Base-by-base conservation (phyloP, 768 basidiomycete species). In the Pleurotus pulmonarius region DNA sequence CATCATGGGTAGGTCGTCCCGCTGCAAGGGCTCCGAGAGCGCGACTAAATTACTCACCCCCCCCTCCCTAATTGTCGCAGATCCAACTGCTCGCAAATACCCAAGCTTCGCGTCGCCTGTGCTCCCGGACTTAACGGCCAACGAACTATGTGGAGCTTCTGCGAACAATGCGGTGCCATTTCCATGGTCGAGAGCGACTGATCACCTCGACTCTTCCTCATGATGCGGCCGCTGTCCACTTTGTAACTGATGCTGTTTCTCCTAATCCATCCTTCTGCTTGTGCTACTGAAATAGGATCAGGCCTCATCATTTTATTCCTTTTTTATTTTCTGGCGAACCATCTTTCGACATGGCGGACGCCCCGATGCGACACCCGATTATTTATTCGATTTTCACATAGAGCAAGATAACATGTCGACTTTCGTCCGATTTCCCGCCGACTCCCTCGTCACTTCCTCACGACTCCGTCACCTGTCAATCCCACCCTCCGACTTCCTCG, bases 91-190 rank as follows among this genome's bases (percentile, higher is more conserved):
- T 83, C 83, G 22, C 88, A 90, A 70, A 90, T 92, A 58, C 90
- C 90, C 13, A 91, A 91, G 69, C 80, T 92, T 61, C 85, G 88
- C 60, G 77, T 92, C 57, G 88, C 90, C 34, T 91, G 90, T 63
- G 83, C 88, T 34, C 70, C 88, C 16, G 83, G 87, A 54, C 70
- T 77, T 58, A 83, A 83, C 60, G 90, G 90, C 59, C 82, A 81
- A 67, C 77, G 86, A 59, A 85, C 88, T 15, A 91, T 92, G 88
- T 92, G 90, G 90, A 86, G 85, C 64, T 86, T 88, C 68, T 92
- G 90, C 70, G 90, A 91, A 78, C 80, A 90, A 75, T 92, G 90
- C 69, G 90, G 90, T 70, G 87, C 90, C 57, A 91, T 92, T 69
- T 89, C 89, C 60, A 91, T 91, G 86, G 87, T 92, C 72, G 87